Base-by-base conservation (phyloP, 371 early-diverging fungal species). In the Coemansia sp. region DNA sequence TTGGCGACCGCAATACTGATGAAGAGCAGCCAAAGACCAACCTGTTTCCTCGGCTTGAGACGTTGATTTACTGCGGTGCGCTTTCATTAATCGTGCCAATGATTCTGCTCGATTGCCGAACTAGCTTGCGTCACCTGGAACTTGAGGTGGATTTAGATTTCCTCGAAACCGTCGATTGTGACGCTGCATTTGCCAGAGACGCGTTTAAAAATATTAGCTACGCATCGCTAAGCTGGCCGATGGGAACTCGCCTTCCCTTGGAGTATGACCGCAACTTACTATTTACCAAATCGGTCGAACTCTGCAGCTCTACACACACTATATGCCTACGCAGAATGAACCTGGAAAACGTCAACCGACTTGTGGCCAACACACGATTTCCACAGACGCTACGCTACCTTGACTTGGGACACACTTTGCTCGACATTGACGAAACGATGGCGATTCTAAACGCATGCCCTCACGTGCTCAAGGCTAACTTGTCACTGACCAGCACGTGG, bases 31-130 rank as follows among this genome's bases (percentile, higher is more conserved):
- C 51, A 26, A 10, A 13, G 4, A 16, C 7, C 2, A 34, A n/a
- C 16, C 53, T 38, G 34, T 53, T 53, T 8, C 53, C 53, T 36
- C 20, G 35, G 20, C 53, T 53, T 10, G 20, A 53, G 10, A 38
- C 38, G 20, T 38, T 53, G 38, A 0, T 3, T 0, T 53, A 20
- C 36, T 7, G 9, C 10, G 53, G 53, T 8, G 5, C 0, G 10
- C 36, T 38, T 35, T 38, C 38, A 8, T 35, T 36, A 9, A 14
- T 10, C 1, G 0, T 10, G 38, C 53, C 16, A 6, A 9, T 7
- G 9, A 10, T 53, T 5, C 53, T 16, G 35, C 38, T 8, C 5
- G 38, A 38, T 2, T n/a, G 20, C 38, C 16, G 16, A 35, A 34
- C 53, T 10, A 16, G 13, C 10, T 8, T 53, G 1, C 16, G 38